phyloP scores from a whole-genome alignment of 306 rosid species.

The Trifolium pratense region DNA sequence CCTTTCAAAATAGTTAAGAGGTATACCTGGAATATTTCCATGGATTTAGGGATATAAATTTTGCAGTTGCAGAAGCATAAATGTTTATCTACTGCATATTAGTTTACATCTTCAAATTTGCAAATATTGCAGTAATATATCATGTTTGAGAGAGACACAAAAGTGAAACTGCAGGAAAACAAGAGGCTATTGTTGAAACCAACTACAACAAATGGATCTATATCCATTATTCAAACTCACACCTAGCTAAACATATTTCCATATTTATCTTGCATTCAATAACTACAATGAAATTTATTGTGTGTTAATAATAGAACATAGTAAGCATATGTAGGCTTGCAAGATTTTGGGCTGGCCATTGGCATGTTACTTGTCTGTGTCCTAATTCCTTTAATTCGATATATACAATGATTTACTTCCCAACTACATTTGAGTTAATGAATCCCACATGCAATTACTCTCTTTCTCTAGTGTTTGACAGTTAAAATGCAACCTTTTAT shows the following conservation, averaged over 20 bases:
- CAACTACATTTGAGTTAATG: slow-evolving; percentile 32
- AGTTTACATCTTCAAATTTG: slow-evolving; percentile 31
- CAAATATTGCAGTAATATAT: slow-evolving; percentile 10
- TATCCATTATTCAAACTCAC: slow-evolving; percentile 31
- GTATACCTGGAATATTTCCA: slow-evolving; percentile 75
- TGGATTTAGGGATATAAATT: slow-evolving; percentile 47
- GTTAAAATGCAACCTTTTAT: slow-evolving; percentile 31
- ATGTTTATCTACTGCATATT: slow-evolving; percentile 24
- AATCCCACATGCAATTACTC: slow-evolving; percentile 28
- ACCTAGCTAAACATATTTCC: slow-evolving; percentile 25
- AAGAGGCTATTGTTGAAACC: slow-evolving; percentile 9
- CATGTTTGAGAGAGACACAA: slow-evolving; percentile 29
- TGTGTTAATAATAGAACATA: not conserved
- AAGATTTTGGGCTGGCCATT: slow-evolving; percentile 3
- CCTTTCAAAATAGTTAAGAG: slow-evolving; percentile 85
- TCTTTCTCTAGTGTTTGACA: slow-evolving; percentile 27
- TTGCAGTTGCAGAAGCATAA: slow-evolving; percentile 32
- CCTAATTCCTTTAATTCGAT: slow-evolving; percentile 23
- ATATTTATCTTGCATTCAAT: slow-evolving; percentile 22
- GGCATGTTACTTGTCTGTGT: slow-evolving; percentile 9
- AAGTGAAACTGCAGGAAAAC: slow-evolving; percentile 14
- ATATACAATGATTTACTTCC: not conserved
- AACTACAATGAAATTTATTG: not conserved
- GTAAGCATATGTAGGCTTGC: slow-evolving; percentile 16
- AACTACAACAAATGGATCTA: slow-evolving; percentile 14